A percentile compares a stretch with the other conserved stretches of the same genome.
These are phyloP conservation scores for Castanea crenata DNA, from an alignment of 306 rosid species.

Conservation along the genomic window DNA sequence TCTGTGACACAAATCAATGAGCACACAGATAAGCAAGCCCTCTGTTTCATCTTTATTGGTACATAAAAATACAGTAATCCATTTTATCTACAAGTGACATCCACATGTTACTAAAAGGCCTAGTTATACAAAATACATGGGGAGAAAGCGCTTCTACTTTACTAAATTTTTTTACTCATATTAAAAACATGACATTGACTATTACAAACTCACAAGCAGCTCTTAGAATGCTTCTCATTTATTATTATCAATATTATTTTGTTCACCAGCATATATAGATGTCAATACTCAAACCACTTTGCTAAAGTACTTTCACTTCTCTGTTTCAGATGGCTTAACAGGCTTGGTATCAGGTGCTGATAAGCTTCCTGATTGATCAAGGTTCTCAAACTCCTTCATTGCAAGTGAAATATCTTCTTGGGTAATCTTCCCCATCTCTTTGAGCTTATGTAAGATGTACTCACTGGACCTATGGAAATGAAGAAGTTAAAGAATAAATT, in stretches of 20 bases:
- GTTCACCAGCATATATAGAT: neutral
- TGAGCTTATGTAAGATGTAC: conserved; percentile 69
- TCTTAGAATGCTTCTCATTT: neutral
- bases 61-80: neutral
- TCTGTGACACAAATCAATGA: neutral
- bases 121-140: neutral
- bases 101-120: neutral
- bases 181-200: neutral
- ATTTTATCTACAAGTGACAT: neutral
- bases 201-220: neutral
- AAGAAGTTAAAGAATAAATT: neutral
- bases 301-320: neutral
- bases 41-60: neutral
- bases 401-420: conserved; percentile 72
- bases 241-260: neutral
- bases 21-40: neutral
- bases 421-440: conserved; percentile 82
- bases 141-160: neutral
- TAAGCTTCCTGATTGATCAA: conserved; percentile 80
- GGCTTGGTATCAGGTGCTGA: conserved; percentile 53
- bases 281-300: neutral
- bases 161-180: neutral
- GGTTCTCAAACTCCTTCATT: conserved; percentile 72
- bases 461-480: conserved; percentile 59
- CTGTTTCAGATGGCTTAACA: conserved; percentile 49